A percentile compares a stretch with the other conserved stretches of the same genome.
Evolutionary conservation across 306 rosid genomes (phyloP).

Genomic region (Alnus rubra): DNA sequence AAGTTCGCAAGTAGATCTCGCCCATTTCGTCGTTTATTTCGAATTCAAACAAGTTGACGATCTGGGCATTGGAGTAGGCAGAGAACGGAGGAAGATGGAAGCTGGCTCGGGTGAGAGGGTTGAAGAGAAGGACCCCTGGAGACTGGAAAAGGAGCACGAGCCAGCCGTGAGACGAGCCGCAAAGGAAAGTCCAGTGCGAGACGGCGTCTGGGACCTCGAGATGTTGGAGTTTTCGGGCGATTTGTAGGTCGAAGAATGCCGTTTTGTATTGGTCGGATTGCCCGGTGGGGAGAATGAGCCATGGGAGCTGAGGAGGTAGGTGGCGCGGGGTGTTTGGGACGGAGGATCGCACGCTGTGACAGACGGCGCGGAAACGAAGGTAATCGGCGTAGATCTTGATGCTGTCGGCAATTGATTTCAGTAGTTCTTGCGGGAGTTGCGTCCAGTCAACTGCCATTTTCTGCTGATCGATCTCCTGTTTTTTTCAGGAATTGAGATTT

Average conservation of each 20-base stretch:
- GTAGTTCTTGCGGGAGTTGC: constrained; percentile 54
- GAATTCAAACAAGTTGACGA: constrained; percentile 46
- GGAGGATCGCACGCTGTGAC: constrained; percentile 48
- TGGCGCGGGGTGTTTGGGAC: constrained; percentile 44
- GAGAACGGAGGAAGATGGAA: constrained; percentile 59
- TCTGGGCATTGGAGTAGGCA: constrained; percentile 54
- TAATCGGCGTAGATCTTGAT: constrained; percentile 48
- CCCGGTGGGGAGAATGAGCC: constrained; percentile 57
- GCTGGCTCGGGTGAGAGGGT: constrained; percentile 52
- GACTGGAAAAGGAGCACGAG: constrained; percentile 51
- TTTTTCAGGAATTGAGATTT: too few species aligned
- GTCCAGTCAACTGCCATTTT: constrained; percentile 49
- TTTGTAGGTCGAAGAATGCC: constrained; percentile 47
- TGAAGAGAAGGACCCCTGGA: constrained; percentile 52
- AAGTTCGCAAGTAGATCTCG: constrained; percentile 20
- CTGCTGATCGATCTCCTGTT: background rate
- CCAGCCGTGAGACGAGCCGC: constrained; percentile 81
- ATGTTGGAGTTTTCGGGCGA: constrained; percentile 45
- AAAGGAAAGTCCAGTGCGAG: constrained; percentile 45
- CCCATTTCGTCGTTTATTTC: constrained; percentile 50
- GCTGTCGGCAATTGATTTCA: constrained; percentile 39
- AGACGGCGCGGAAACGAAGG: constrained; percentile 52
- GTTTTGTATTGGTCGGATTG: constrained; percentile 33
- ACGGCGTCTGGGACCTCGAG: constrained; percentile 53
- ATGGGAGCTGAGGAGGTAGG: constrained; percentile 77